phyloP scores from a whole-genome alignment of 2,329 filamentous ascomycete genomes.

The Xylaria hypoxylon region DNA sequence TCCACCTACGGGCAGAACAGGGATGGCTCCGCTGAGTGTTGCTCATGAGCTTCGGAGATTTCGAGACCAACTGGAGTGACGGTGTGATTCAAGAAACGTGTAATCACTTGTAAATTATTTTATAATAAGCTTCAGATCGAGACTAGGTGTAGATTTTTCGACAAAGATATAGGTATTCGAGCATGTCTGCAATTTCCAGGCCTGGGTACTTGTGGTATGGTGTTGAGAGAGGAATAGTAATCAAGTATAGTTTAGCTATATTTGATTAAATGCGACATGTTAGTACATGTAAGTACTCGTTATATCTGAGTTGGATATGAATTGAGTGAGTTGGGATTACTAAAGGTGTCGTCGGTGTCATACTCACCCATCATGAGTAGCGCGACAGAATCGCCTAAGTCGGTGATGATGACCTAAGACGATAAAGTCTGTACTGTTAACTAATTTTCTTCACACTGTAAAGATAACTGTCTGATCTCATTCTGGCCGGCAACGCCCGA shows the following conservation, averaged over 20 bases:
- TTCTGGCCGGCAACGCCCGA: slow-evolving; percentile 28
- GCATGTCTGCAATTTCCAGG: neutral
- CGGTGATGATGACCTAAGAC: slow-evolving; percentile 28
- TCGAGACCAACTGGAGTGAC: neutral
- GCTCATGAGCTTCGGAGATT: neutral
- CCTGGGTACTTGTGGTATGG: neutral
- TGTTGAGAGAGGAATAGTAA: neutral
- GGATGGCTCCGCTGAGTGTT: neutral
- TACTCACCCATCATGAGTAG: neutral
- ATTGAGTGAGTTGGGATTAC: neutral
- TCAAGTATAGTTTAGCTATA: neutral
- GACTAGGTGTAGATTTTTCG: neutral
- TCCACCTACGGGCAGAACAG: neutral
- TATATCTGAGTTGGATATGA: neutral
- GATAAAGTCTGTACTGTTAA: slow-evolving; percentile 7
- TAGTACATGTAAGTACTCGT: neutral
- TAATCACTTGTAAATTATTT: neutral
- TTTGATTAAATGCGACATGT: neutral
- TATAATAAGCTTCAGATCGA: neutral
- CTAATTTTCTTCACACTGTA: neutral
- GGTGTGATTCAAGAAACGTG: neutral
- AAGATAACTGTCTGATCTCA: slow-evolving; percentile 26
- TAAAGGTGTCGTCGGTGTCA: neutral
- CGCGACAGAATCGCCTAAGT: slow-evolving; percentile 1
- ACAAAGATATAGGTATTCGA: neutral